These are phyloP conservation scores for Lasiosphaeris hirsuta DNA, from an alignment of 495 filamentous ascomycete species.

Conservation along the genomic window DNA sequence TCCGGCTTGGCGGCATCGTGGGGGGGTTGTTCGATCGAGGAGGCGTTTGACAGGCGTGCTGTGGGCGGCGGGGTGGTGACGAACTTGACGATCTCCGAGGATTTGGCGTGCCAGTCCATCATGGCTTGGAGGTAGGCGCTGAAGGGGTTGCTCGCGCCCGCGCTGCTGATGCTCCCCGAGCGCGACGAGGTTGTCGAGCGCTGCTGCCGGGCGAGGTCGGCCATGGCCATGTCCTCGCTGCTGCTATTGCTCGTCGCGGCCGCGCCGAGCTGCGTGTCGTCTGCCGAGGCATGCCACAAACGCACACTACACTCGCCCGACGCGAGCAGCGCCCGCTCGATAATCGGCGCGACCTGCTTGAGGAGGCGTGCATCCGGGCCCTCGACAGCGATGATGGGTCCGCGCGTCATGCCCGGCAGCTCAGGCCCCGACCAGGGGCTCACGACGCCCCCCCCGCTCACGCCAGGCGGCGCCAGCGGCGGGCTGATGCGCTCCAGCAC, in stretches of 20 bases:
- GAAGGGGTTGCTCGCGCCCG: slow-evolving; percentile 38
- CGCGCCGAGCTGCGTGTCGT: not conserved
- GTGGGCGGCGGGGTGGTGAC: slow-evolving; percentile 43
- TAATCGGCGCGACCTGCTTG: slow-evolving; percentile 53
- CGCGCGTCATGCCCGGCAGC: slow-evolving; percentile 49
- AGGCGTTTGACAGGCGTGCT: not conserved
- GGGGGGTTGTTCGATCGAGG: slow-evolving; percentile 6
- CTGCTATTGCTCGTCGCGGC: not conserved
- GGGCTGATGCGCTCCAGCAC: slow-evolving; percentile 39
- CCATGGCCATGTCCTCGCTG: slow-evolving; percentile 6
- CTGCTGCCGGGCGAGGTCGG: not conserved
- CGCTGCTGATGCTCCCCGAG: slow-evolving; percentile 3
- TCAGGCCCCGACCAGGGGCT: slow-evolving; percentile 26
- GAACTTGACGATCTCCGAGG: slow-evolving; percentile 61
- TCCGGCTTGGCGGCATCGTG: not conserved
- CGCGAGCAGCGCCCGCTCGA: slow-evolving; percentile 57
- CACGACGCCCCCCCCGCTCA: slow-evolving; percentile 16
- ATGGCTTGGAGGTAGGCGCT: slow-evolving; percentile 69
- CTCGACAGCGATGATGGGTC: slow-evolving; percentile 80
- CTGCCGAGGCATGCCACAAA: slow-evolving; percentile 37
- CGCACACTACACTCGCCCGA: slow-evolving; percentile 58
- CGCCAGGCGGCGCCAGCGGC: slow-evolving; percentile 41
- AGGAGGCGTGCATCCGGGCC: slow-evolving; percentile 58
- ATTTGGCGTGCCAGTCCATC: slow-evolving; percentile 66
- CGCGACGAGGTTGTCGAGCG: not conserved